phyloP scores from a whole-genome alignment of 148 eudicot species.

The Limonium bicolor region DNA sequence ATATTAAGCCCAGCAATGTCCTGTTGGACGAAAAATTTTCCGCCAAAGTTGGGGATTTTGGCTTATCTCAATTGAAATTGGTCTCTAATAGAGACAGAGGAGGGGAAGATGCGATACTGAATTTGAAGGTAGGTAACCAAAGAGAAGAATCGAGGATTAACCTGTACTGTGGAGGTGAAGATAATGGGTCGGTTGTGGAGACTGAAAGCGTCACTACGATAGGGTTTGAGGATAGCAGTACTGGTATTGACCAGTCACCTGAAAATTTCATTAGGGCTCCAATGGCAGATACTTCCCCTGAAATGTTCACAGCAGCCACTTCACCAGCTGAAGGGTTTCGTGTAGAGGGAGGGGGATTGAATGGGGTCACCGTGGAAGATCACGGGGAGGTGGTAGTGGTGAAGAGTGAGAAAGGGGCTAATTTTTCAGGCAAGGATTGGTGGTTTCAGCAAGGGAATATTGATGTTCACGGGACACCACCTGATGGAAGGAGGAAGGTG shows the following conservation, averaged over 20 bases:
- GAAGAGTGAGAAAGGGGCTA: conserved; percentile 13
- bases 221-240: conserved; percentile 47
- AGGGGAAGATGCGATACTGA: conserved; percentile 10
- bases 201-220: conserved; percentile 48
- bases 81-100: conserved; percentile 15
- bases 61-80: conserved; percentile 58
- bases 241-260: conserved; percentile 39
- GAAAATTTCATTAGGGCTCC: conserved; percentile 31
- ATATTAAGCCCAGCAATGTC: conserved; percentile 87
- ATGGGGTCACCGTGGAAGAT: conserved; percentile 17
- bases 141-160: conserved; percentile 11
- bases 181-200: conserved; percentile 43
- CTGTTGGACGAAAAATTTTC: conserved; percentile 40
- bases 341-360: conserved; percentile 29
- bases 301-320: conserved; percentile 24
- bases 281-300: conserved; percentile 47
- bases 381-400: conserved; percentile 11
- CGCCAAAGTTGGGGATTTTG: conserved; percentile 86
- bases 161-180: conserved; percentile 33
- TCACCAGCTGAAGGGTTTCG: conserved; percentile 28
- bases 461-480: conserved; percentile 9
- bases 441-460: conserved; percentile 49
- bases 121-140: conserved; percentile 3
- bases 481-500: conserved; percentile 31
- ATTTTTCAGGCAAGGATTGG: conserved; percentile 46